Conservation (phyloP, 345 rosid species). For the Corymbia maculata region DNA sequence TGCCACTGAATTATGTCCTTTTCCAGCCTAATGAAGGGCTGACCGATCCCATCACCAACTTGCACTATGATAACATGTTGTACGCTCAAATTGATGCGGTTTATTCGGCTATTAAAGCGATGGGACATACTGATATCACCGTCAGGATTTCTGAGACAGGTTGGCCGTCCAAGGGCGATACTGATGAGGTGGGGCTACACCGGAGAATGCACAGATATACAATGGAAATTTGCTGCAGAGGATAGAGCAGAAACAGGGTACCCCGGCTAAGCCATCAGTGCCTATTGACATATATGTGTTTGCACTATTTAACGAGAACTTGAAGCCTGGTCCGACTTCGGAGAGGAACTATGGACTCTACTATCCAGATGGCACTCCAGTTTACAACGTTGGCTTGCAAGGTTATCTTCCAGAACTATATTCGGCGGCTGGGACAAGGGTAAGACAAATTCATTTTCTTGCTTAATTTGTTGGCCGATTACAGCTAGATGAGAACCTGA, state of each 20-base stretch:
- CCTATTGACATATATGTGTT: slow-evolving; percentile 65
- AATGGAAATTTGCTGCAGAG: slow-evolving; percentile 55
- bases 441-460: slow-evolving; percentile 11
- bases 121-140: slow-evolving; percentile 60
- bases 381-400: slow-evolving; percentile 61
- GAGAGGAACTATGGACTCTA: slow-evolving; percentile 90
- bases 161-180: slow-evolving; percentile 93
- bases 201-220: slow-evolving; percentile 65
- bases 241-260: slow-evolving; percentile 44
- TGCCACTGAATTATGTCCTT: slow-evolving; percentile 58
- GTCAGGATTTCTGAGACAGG: slow-evolving; percentile 90
- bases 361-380: slow-evolving; percentile 78
- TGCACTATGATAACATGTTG: slow-evolving; percentile 86
- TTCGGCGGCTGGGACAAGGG: slow-evolving; percentile 30
- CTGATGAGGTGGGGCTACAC: slow-evolving; percentile 65
- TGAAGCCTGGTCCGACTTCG: slow-evolving; percentile 78
- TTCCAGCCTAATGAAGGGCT: slow-evolving; percentile 73
- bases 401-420: slow-evolving; percentile 54
- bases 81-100: slow-evolving; percentile 93
- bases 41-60: slow-evolving; percentile 46
- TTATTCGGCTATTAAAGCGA: slow-evolving; percentile 59
- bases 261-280: slow-evolving; percentile 73
- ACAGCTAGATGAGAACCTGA: background rate
- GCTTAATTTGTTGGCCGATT: background rate
- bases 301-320: slow-evolving; percentile 85